These are phyloP conservation scores for Citrus inodora DNA, from an alignment of 345 rosid genomes.

Conservation along the genomic window DNA sequence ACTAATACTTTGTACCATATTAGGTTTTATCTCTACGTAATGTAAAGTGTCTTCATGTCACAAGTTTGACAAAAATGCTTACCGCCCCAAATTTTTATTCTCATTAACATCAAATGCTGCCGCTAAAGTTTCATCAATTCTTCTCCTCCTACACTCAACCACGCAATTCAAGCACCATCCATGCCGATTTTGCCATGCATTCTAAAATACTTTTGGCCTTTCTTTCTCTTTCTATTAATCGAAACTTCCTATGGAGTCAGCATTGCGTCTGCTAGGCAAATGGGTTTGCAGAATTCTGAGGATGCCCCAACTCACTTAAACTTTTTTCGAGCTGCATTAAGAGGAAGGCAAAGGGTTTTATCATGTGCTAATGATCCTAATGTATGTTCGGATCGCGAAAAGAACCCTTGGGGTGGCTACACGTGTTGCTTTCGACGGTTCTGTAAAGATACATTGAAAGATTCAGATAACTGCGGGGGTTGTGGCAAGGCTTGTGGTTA, in stretches of 20 bases:
- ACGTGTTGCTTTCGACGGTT: conserved; percentile 27
- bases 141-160: too few species aligned
- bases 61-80: conserved; percentile 14
- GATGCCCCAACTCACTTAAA: conserved; percentile 20
- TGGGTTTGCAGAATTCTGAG: conserved; percentile 1
- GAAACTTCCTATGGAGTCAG: conserved; percentile 1
- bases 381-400: conserved; percentile 27
- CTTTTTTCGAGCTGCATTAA: conserved; percentile 12
- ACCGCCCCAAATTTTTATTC: background rate
- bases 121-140: too few species aligned
- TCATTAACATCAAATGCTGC: too few species aligned
- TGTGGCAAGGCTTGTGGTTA: conserved; percentile 26
- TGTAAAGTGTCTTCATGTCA: background rate
- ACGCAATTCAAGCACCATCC: background rate
- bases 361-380: conserved; percentile 27
- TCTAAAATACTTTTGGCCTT: background rate
- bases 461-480: conserved; percentile 28
- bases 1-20: conserved; percentile 6
- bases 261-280: background rate
- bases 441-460: conserved; percentile 28
- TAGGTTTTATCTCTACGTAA: conserved; percentile 22
- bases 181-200: background rate
- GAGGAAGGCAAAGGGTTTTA: conserved; percentile 21
- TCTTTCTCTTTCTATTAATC: conserved; percentile 11
- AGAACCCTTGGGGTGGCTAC: conserved; percentile 36